phyloP scores from a whole-genome alignment of 78 protist species.

The Dictyostelium purpureum region DNA sequence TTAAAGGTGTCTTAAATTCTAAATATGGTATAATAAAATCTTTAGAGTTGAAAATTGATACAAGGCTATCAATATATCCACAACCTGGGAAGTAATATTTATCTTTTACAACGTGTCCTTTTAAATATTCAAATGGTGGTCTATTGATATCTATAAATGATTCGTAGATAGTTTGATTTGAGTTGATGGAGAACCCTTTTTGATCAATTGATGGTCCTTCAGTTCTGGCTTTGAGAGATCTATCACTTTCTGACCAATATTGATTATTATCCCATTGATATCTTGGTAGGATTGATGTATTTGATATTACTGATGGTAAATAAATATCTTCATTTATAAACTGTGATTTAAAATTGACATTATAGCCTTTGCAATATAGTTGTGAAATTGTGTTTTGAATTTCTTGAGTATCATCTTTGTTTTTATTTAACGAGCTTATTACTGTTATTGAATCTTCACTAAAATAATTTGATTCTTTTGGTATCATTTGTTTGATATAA shows the following conservation, averaged over 20 bases:
- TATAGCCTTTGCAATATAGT: background rate
- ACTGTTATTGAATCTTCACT: background rate
- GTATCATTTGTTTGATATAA: background rate
- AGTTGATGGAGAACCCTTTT: no score
- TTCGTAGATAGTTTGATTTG: no score
- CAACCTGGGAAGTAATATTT: constrained; percentile 45
- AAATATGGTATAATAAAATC: constrained; percentile 1
- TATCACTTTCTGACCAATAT: background rate
- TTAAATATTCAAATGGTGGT: constrained; percentile 29
- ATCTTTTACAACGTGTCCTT: constrained; percentile 32
- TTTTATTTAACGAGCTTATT: background rate
- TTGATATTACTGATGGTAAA: background rate
- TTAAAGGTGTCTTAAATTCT: constrained; percentile 43
- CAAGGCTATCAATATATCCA: constrained; percentile 30
- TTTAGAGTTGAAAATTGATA: background rate
- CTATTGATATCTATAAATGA: constrained; percentile 2
- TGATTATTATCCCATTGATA: constrained; percentile 28
- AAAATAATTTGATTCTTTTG: background rate
- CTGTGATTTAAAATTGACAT: background rate
- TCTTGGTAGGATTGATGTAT: background rate
- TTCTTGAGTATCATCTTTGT: background rate
- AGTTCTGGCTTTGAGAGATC: background rate
- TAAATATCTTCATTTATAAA: background rate
- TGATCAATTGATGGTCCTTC: constrained; percentile 32
- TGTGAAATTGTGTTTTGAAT: background rate